phyloP scores from a whole-genome alignment of 441 rosid species.

The Pelargonium cotyledonis region DNA sequence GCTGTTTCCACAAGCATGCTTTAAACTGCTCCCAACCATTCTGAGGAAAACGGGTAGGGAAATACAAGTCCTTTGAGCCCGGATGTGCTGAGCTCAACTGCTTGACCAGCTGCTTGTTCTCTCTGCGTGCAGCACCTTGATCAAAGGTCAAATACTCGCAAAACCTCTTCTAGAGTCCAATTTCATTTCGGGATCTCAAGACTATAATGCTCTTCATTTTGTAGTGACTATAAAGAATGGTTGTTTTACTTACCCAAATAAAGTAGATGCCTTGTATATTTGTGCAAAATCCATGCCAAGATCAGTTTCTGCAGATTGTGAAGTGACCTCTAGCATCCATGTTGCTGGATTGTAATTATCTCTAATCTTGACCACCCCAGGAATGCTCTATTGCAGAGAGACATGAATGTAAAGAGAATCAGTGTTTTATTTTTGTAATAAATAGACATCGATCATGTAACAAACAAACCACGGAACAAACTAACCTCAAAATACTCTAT shows the following conservation, averaged over 20 bases:
- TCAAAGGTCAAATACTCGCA: neutral
- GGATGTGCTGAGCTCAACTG: conserved; percentile 35
- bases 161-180: too few species aligned
- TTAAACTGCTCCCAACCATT: conserved; percentile 46
- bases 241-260: conserved; percentile 27
- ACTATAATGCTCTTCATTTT: too few species aligned
- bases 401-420: too few species aligned
- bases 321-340: conserved; percentile 60
- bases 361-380: conserved; percentile 47
- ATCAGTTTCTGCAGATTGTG: conserved; percentile 41
- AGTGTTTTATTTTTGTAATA: neutral
- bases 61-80: conserved; percentile 39
- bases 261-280: conserved; percentile 34
- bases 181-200: too few species aligned
- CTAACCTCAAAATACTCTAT: conserved; percentile 45
- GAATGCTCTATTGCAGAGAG: conserved; percentile 28
- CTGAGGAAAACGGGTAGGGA: conserved; percentile 39
- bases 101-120: conserved; percentile 32
- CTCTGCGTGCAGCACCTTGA: conserved; percentile 24
- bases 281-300: conserved; percentile 44
- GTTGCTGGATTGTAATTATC: conserved; percentile 58
- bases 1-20: conserved; percentile 66
- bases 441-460: neutral
- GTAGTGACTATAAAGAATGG: neutral
- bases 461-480: neutral